phyloP scores from a whole-genome alignment of 1,284 basidiomycete species.

The Moesziomyces parantarcticus region DNA sequence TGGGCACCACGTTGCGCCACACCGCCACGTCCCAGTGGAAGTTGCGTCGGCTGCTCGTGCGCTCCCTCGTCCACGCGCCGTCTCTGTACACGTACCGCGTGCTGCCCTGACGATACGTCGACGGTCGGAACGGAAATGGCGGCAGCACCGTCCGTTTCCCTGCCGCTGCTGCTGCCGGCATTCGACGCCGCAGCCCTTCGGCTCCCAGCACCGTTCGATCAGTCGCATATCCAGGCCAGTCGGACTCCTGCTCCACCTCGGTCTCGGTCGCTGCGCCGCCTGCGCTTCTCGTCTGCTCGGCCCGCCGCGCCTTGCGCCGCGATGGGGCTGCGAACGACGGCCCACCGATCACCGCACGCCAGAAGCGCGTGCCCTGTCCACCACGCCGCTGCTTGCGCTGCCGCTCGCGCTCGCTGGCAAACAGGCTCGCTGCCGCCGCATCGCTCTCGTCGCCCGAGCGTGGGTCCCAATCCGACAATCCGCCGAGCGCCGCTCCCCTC shows the following conservation, averaged over 20 bases:
- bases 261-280: slow-evolving; percentile 25
- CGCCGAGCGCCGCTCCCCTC: slow-evolving; percentile 5
- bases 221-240: slow-evolving; percentile 40
- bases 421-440: slow-evolving; percentile 29
- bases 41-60: slow-evolving; percentile 49
- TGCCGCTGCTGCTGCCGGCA: neutral
- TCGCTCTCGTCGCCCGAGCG: slow-evolving; percentile 43
- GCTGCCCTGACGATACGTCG: slow-evolving; percentile 17
- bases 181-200: slow-evolving; percentile 15
- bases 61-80: slow-evolving; percentile 21
- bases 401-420: slow-evolving; percentile 26
- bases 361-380: slow-evolving; percentile 51
- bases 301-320: neutral
- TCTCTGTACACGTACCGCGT: slow-evolving; percentile 17
- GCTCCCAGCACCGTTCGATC: slow-evolving; percentile 30
- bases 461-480: slow-evolving; percentile 41
- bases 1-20: slow-evolving; percentile 62
- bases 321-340: slow-evolving; percentile 33
- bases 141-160: slow-evolving; percentile 17
- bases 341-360: slow-evolving; percentile 59
- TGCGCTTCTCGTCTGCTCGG: neutral
- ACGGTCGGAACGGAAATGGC: slow-evolving; percentile 14
- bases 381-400: slow-evolving; percentile 33
- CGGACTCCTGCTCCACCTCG: slow-evolving; percentile 36
- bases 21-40: slow-evolving; percentile 67